These are phyloP conservation scores for Selenicereus undatus DNA, from an alignment of 148 eudicot species.

Conservation along the genomic window DNA sequence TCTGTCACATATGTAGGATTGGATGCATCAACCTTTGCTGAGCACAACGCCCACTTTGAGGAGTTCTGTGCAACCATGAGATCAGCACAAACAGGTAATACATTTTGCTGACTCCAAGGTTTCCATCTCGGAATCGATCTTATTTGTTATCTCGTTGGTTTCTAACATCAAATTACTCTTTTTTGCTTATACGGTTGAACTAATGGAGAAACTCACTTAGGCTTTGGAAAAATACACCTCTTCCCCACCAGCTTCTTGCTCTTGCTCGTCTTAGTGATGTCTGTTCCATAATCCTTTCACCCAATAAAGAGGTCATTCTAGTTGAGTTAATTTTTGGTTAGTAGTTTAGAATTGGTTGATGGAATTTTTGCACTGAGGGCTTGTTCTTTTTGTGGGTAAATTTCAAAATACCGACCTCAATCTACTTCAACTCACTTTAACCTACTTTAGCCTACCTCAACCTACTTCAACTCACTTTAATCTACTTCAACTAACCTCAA, in stretches of 20 bases:
- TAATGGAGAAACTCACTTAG: background rate
- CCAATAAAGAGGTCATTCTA: background rate
- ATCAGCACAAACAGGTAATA: constrained; percentile 1
- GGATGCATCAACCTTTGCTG: background rate
- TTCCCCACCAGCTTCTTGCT: background rate
- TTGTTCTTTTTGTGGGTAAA: too few relatives aligned
- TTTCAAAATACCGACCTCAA: too few relatives aligned
- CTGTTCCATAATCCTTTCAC: background rate
- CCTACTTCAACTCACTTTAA: too few relatives aligned
- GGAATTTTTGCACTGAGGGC: background rate
- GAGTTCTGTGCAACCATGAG: background rate
- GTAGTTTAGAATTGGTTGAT: background rate
- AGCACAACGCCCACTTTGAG: background rate
- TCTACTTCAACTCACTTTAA: too few relatives aligned
- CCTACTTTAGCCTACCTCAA: too few relatives aligned
- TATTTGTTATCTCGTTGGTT: background rate
- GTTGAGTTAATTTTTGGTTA: background rate
- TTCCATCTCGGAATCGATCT: background rate
- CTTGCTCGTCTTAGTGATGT: background rate
- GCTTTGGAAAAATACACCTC: background rate
- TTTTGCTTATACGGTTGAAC: background rate
- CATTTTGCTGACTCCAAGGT: background rate
- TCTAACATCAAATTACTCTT: background rate
- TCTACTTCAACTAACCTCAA: too few relatives aligned
- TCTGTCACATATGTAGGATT: constrained; percentile 13